These are phyloP conservation scores for Scleroderma citrinum DNA, from an alignment of 768 basidiomycete genomes.

Conservation along the genomic window DNA sequence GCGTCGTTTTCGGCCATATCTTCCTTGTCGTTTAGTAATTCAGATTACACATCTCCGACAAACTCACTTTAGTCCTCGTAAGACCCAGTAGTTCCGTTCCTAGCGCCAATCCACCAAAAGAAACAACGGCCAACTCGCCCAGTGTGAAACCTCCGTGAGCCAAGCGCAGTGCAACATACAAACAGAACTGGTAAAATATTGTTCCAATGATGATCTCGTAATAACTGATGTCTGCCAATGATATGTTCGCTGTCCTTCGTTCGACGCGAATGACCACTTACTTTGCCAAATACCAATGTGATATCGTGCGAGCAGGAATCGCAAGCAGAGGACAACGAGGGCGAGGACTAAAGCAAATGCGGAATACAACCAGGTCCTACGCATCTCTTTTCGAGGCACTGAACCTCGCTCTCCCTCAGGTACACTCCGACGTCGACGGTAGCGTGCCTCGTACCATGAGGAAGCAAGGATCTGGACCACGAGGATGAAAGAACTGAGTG, in stretches of 20 bases:
- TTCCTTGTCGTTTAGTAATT: conserved; percentile 23
- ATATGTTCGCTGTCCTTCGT: not conserved
- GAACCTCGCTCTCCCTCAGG: conserved; percentile 68
- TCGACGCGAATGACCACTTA: conserved; percentile 31
- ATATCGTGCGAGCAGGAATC: conserved; percentile 37
- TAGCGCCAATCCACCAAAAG: conserved; percentile 81
- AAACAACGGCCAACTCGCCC: conserved; percentile 87
- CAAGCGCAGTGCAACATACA: conserved; percentile 84
- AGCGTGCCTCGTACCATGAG: conserved; percentile 62
- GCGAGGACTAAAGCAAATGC: conserved; percentile 56
- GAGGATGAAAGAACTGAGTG: conserved; percentile 73
- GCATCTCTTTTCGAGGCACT: conserved; percentile 68
- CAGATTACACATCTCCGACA: not conserved
- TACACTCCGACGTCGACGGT: conserved; percentile 33
- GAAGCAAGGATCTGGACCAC: conserved; percentile 77
- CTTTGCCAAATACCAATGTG: conserved; percentile 65
- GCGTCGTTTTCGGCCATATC: conserved; percentile 77
- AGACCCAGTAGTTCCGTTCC: conserved; percentile 84
- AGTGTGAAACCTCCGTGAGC: conserved; percentile 94
- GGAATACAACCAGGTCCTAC: conserved; percentile 57
- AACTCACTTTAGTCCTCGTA: conserved; percentile 71
- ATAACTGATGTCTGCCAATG: conserved; percentile 59
- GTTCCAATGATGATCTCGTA: conserved; percentile 71
- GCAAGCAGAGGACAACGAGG: conserved; percentile 42
- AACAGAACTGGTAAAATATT: conserved; percentile 83